Base-by-base conservation (phyloP, 1,284 basidiomycete species). In the Puccinia horiana region DNA sequence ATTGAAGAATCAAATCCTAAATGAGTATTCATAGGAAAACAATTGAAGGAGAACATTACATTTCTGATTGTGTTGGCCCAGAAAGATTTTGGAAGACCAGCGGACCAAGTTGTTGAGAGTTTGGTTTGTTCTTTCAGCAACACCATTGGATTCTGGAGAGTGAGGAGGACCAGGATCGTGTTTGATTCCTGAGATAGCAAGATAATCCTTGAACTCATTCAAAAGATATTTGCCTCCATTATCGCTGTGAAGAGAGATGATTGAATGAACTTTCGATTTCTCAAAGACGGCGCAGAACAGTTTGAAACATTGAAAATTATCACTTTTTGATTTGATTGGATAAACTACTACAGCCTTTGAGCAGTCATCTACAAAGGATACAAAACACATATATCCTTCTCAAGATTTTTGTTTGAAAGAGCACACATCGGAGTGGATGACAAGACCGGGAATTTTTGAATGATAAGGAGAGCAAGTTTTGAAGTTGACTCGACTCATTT, bases 261-360 rank as follows among this genome's bases (percentile, higher is more conserved):
- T 72, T 3, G 79, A 83, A 20, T 26, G 12, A 0, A 84, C 85
- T 14, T 83, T 83, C n/a, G 83, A 72, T 32, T 83, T 84, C 74
- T 87, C 84, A 9, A 84, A 83, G 76, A 82, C 79, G 0, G 86
- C 84, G 54, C 87, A 85, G 83, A 85, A 88, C 2, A 82, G 49
- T 72, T 85, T 84, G 82, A 89, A 87, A 8, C 87, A 82, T 1
- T 0, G 16, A 32, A n/a, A n/a, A n/a, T n/a, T n/a, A n/a, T n/a
- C n/a, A n/a, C n/a, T n/a, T n/a, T n/a, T n/a, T n/a, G n/a, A 75
- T 75, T 75, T 75, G 47, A 75, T 75, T 0, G 49, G 14, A 6
- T 40, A 72, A 2, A 72, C 37, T 0, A 37, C 5, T 20, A 72
- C 1, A 26, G 20, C 20, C 8, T 72, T 72, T n/a, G 69, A 72